Conservation (phyloP, 805 yeast species). For the Spathaspora passalidarum region DNA sequence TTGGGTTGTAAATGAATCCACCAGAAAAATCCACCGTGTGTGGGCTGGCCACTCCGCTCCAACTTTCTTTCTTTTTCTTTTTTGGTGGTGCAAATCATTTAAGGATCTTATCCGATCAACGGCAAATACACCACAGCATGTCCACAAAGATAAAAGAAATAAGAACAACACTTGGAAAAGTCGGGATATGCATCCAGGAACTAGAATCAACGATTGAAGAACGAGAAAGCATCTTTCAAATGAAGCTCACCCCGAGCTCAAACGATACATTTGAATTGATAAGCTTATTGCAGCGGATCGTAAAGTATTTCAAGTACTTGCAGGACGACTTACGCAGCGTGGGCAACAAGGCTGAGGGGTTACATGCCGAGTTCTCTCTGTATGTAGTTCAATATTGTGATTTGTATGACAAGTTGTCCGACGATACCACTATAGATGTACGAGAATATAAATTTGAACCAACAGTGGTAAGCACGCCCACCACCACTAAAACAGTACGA, state of each 20-base stretch:
- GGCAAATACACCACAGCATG: neutral
- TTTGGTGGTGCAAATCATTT: too few species aligned
- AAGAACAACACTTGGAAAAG: slow-evolving; percentile 6
- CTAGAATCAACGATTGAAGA: slow-evolving; percentile 31
- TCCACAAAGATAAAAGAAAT: slow-evolving; percentile 7
- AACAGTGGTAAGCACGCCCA: neutral
- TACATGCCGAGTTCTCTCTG: slow-evolving; percentile 1
- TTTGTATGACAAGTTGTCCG: slow-evolving; percentile 13
- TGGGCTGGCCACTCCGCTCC: too few species aligned
- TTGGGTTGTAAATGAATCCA: too few species aligned
- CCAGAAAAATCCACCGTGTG: too few species aligned
- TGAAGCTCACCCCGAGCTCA: slow-evolving; percentile 35
- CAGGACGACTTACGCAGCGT: slow-evolving; percentile 22
- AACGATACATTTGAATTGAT: slow-evolving; percentile 38
- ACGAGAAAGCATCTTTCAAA: slow-evolving; percentile 24
- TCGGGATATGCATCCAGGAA: slow-evolving; percentile 9
- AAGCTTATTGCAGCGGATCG: slow-evolving; percentile 22
- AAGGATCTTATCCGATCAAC: neutral
- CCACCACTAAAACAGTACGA: slow-evolving; percentile 25
- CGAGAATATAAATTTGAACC: slow-evolving; percentile 26
- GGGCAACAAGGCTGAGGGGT: neutral
- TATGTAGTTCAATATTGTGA: slow-evolving; percentile 15
- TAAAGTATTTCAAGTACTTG: slow-evolving; percentile 25
- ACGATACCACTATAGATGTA: slow-evolving; percentile 28
- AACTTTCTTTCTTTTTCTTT: too few species aligned